A percentile compares a stretch with the other conserved stretches of the same genome.
phyloP scores from a whole-genome alignment of 768 basidiomycete genomes.

The Phlebiopsis flavidoalba region DNA sequence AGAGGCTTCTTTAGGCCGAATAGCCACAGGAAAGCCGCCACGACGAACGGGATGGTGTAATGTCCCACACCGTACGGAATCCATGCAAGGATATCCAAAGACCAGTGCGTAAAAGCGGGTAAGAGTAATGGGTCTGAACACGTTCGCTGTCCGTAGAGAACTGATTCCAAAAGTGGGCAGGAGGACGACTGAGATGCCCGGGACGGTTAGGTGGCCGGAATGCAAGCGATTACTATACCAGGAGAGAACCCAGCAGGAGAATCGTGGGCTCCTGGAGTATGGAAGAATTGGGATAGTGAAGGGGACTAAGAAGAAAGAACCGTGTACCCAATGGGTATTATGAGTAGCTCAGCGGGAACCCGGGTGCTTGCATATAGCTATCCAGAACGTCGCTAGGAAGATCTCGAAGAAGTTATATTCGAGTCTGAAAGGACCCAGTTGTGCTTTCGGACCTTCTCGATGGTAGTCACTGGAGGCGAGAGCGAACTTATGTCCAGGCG shows the following conservation, averaged over 20 bases:
- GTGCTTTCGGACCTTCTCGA: slow-evolving; percentile 54
- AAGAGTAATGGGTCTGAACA: slow-evolving; percentile 92
- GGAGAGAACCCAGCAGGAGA: slow-evolving; percentile 77
- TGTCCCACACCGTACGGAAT: slow-evolving; percentile 94
- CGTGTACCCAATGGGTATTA: slow-evolving; percentile 41
- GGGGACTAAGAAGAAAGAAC: slow-evolving; percentile 64
- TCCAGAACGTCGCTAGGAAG: slow-evolving; percentile 61
- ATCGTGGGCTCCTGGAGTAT: slow-evolving; percentile 87
- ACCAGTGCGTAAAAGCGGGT: slow-evolving; percentile 87
- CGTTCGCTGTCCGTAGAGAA: slow-evolving; percentile 96
- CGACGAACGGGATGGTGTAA: slow-evolving; percentile 81
- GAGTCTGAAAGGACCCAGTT: slow-evolving; percentile 51
- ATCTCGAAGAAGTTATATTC: slow-evolving; percentile 64
- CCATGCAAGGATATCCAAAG: slow-evolving; percentile 94
- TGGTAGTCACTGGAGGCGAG: slow-evolving; percentile 62
- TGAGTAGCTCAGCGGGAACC: slow-evolving; percentile 61
- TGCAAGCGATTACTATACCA: slow-evolving; percentile 87
- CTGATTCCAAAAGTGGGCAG: slow-evolving; percentile 93
- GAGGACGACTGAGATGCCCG: slow-evolving; percentile 80
- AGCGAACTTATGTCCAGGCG: slow-evolving; percentile 76
- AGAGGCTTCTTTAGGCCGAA: slow-evolving; percentile 79
- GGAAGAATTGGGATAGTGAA: slow-evolving; percentile 84
- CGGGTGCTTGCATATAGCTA: slow-evolving; percentile 66
- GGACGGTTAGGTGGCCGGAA: slow-evolving; percentile 75
- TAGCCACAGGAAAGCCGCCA: slow-evolving; percentile 84